Percentiles rank a stretch among this genome's conserved stretches.
phyloP scores from a whole-genome alignment of 176 grass and related monocot genomes.

The Eragrostis curvula region DNA sequence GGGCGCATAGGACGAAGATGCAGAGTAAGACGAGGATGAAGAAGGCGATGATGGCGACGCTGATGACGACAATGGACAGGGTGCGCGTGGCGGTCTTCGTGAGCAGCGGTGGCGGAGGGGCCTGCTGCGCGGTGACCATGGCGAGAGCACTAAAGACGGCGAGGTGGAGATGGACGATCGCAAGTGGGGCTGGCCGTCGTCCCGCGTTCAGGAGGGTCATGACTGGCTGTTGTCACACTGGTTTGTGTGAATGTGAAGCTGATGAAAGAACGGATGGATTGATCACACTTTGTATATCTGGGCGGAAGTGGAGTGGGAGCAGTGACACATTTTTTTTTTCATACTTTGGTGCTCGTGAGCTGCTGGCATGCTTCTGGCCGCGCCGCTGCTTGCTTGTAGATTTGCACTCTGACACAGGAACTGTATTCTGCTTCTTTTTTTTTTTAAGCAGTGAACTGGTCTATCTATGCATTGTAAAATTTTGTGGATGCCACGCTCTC shows the following conservation, averaged over 20 bases:
- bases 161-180: not conserved
- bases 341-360: not conserved
- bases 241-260: not conserved
- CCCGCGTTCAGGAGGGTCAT: not conserved
- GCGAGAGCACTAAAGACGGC: not conserved
- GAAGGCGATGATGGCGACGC: slow-evolving; percentile 54
- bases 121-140: not conserved
- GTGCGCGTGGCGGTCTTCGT: slow-evolving; percentile 36
- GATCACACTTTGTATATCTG: not conserved
- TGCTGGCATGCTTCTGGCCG: not conserved
- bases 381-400: too few species aligned
- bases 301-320: too few species aligned
- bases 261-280: not conserved
- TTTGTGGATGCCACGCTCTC: too few species aligned
- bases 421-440: too few species aligned
- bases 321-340: too few species aligned
- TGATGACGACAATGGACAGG: slow-evolving; percentile 52
- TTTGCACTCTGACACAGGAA: too few species aligned
- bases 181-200: not conserved
- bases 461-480: too few species aligned
- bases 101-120: not conserved
- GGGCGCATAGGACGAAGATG: slow-evolving; percentile 60
- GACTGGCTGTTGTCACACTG: not conserved
- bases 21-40: slow-evolving; percentile 62
- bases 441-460: too few species aligned